These are phyloP conservation scores for Vicia sativa DNA, from an alignment of 306 rosid genomes.

Conservation along the genomic window DNA sequence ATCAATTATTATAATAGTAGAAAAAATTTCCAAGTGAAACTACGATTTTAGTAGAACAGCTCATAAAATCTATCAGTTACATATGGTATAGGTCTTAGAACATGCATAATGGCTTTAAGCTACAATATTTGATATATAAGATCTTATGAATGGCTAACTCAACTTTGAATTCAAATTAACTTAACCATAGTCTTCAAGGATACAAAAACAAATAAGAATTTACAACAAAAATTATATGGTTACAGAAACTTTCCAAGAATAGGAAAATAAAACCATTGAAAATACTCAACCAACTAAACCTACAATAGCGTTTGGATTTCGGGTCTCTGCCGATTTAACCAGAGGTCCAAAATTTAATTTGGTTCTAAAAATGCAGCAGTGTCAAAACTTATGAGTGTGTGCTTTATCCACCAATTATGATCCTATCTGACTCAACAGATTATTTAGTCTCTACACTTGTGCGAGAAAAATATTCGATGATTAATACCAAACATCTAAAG, in stretches of 20 bases:
- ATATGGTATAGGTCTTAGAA: not conserved
- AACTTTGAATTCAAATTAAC: conserved; percentile 32
- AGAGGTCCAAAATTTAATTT: not conserved
- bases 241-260: conserved; percentile 26
- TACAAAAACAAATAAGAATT: conserved; percentile 28
- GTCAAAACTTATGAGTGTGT: not conserved
- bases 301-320: not conserved
- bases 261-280: not conserved
- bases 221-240: conserved; percentile 39
- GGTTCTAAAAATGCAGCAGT: not conserved
- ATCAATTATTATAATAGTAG: not conserved
- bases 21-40: too few species aligned
- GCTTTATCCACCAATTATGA: not conserved
- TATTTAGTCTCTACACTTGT: not conserved
- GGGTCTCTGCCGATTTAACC: not conserved
- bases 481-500: not conserved
- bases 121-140: conserved; percentile 1
- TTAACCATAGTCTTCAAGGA: conserved; percentile 26
- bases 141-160: conserved; percentile 7
- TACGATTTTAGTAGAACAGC: conserved; percentile 1
- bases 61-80: conserved; percentile 17
- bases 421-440: not conserved
- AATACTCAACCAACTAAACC: not conserved
- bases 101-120: not conserved
- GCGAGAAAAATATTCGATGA: not conserved